phyloP scores from a whole-genome alignment of 257 asterid species.

The Hygrophila difformis region DNA sequence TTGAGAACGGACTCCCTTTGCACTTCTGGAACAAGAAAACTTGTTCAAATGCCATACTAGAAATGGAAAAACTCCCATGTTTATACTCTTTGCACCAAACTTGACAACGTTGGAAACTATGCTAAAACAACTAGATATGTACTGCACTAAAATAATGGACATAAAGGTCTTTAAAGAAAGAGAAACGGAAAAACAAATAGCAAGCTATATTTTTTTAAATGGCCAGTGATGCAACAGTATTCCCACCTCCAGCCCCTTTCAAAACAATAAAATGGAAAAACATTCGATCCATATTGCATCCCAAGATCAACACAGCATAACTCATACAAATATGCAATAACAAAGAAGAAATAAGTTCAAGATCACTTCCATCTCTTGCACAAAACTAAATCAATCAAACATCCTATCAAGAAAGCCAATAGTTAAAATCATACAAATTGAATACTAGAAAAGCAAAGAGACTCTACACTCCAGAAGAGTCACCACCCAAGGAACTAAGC shows the following conservation, averaged over 20 bases:
- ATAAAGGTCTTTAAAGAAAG: neutral
- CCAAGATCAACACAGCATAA: constrained; percentile 6
- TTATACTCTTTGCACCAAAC: no score
- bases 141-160: no score
- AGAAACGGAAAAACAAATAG: neutral
- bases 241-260: neutral
- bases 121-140: no score
- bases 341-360: no score
- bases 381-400: constrained; percentile 9
- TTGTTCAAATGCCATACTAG: no score
- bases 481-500: no score
- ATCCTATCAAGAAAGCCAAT: constrained; percentile 10
- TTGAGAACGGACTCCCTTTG: neutral
- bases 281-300: constrained; percentile 1
- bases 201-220: neutral
- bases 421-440: constrained; percentile 4
- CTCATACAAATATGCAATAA: neutral
- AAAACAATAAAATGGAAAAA: neutral
- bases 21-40: neutral
- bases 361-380: no score
- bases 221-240: neutral
- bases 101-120: no score
- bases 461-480: neutral
- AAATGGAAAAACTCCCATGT: no score
- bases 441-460: neutral